These are phyloP conservation scores for Lignosus rhinocerotis DNA, from an alignment of 1,284 basidiomycete genomes.

Conservation along the genomic window DNA sequence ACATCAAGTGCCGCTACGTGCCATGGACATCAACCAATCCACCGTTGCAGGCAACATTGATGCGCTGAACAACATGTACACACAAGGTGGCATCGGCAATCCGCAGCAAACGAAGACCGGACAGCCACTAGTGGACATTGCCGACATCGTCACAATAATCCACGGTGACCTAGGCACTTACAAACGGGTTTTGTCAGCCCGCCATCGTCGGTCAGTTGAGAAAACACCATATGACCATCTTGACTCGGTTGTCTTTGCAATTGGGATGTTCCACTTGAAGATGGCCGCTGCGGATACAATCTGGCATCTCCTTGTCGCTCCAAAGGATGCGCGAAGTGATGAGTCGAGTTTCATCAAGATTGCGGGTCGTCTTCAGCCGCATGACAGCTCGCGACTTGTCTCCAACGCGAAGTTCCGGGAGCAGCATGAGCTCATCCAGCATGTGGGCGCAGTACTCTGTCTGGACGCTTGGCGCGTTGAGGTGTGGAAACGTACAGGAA, in stretches of 20 bases:
- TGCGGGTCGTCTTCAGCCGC: constrained; percentile 26
- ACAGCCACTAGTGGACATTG: not conserved
- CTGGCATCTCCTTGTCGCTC: constrained; percentile 32
- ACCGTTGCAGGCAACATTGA: constrained; percentile 28
- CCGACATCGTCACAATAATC: constrained; percentile 11
- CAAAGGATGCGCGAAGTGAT: constrained; percentile 18
- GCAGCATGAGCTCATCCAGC: constrained; percentile 38
- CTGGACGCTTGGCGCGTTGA: constrained; percentile 30
- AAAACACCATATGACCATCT: constrained; percentile 18
- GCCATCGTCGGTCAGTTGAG: constrained; percentile 16
- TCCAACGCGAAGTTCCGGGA: constrained; percentile 35
- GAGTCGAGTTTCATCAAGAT: constrained; percentile 12
- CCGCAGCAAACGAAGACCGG: constrained; percentile 1
- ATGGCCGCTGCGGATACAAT: constrained; percentile 41
- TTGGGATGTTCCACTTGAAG: constrained; percentile 40
- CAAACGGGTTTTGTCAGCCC: constrained; percentile 15
- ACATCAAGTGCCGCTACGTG: constrained; percentile 26
- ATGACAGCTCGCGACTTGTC: constrained; percentile 33
- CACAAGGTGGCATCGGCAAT: constrained; percentile 31
- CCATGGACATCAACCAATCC: constrained; percentile 30
- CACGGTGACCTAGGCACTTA: constrained; percentile 19
- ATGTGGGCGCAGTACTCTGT: constrained; percentile 25
- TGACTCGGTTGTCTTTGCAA: constrained; percentile 33
- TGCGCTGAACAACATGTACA: constrained; percentile 27
- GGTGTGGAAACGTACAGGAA: not conserved